A percentile compares a stretch with the other conserved stretches of the same genome.
These are phyloP conservation scores for Leishmania martiniquensis DNA, from an alignment of 208 protist species.

Conservation along the genomic window DNA sequence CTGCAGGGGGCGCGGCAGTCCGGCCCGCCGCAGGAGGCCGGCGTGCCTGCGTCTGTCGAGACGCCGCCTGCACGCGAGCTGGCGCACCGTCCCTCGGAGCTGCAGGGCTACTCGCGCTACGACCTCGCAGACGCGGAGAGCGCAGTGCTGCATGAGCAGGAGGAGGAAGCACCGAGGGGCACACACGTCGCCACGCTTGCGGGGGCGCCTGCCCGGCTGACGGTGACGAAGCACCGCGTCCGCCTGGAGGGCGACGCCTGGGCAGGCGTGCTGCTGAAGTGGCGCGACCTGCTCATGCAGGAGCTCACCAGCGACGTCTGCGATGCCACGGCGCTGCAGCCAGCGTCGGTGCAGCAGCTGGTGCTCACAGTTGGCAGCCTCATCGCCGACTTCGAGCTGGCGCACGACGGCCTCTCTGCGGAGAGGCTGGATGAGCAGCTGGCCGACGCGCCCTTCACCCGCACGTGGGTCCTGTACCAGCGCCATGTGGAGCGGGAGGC, in stretches of 20 bases:
- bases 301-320: conserved; percentile 49
- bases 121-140: not conserved
- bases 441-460: not conserved
- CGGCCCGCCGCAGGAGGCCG: too few relatives aligned
- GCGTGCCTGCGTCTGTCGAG: too few relatives aligned
- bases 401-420: conserved; percentile 18
- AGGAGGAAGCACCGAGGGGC: too few relatives aligned
- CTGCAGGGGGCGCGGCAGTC: too few relatives aligned
- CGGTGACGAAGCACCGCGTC: conserved; percentile 39
- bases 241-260: conserved; percentile 46
- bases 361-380: conserved; percentile 30
- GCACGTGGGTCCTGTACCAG: conserved; percentile 4
- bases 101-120: not conserved
- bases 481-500: not conserved
- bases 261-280: conserved; percentile 33
- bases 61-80: not conserved
- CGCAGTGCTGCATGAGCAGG: not conserved
- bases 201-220: not conserved
- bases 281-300: conserved; percentile 30
- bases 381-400: conserved; percentile 28
- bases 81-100: not conserved
- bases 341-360: conserved; percentile 7
- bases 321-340: conserved; percentile 20
- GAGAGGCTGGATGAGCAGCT: conserved; percentile 26
- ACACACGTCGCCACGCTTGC: not conserved